Conservation (phyloP, 345 rosid species). For the Sisymbrium irio region DNA sequence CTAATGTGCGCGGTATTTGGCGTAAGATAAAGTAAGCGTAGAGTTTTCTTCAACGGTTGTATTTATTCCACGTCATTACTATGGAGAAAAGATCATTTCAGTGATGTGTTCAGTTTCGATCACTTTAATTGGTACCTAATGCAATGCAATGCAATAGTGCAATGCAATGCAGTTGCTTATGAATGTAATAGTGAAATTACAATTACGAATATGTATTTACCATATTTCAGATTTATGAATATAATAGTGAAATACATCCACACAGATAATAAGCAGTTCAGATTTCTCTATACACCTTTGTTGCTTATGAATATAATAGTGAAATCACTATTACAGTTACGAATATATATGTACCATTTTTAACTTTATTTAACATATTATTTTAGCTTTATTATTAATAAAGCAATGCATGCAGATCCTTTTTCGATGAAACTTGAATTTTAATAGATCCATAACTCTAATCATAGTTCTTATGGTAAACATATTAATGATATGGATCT, state of each 20-base stretch:
- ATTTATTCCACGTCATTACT: conserved; percentile 23
- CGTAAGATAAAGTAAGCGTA: conserved; percentile 12
- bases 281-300: too few relatives aligned
- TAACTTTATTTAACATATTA: too few relatives aligned
- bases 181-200: too few relatives aligned
- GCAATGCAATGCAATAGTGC: too few relatives aligned
- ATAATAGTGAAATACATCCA: too few relatives aligned
- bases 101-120: not conserved
- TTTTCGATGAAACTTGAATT: not conserved
- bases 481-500: not conserved
- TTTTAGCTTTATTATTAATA: too few relatives aligned
- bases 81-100: not conserved
- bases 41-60: conserved; percentile 6
- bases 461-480: not conserved
- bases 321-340: too few relatives aligned
- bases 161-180: not conserved
- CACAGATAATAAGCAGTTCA: too few relatives aligned
- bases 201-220: too few relatives aligned
- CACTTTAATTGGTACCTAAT: not conserved
- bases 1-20: conserved; percentile 11
- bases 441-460: not conserved
- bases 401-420: not conserved
- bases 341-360: too few relatives aligned
- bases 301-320: not conserved
- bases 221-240: too few relatives aligned